A percentile compares a stretch with the other conserved stretches of the same genome.
phyloP scores from a whole-genome alignment of 495 filamentous ascomycete genomes.

The Penicillium egyptiacum region DNA sequence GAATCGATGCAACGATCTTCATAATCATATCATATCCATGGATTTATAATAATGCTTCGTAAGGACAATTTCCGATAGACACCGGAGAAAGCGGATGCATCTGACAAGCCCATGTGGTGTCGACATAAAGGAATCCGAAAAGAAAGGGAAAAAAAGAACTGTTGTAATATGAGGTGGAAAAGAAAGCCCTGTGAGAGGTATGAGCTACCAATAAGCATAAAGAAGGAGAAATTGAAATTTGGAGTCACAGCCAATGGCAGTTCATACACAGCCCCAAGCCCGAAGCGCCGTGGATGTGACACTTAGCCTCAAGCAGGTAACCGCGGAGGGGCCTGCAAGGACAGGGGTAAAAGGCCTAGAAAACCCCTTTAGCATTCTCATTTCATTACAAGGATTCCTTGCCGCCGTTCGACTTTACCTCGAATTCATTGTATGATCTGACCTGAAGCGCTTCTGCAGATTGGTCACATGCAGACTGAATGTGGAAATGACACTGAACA shows the following conservation, averaged over 20 bases:
- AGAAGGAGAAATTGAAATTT: slow-evolving; percentile 12
- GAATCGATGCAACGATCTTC: slow-evolving; percentile 6
- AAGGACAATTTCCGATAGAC: slow-evolving; percentile 4
- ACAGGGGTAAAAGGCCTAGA: slow-evolving; percentile 9
- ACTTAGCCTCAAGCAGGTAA: slow-evolving; percentile 18
- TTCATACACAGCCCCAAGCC: neutral
- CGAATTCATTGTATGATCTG: slow-evolving; percentile 5
- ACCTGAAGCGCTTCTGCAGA: slow-evolving; percentile 11
- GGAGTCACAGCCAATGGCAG: slow-evolving; percentile 16
- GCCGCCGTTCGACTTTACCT: slow-evolving; percentile 15
- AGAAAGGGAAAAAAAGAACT: slow-evolving; percentile 1
- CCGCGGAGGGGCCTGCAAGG: slow-evolving; percentile 19
- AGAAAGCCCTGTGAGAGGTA: slow-evolving; percentile 8
- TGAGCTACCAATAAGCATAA: slow-evolving; percentile 18
- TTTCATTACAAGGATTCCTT: slow-evolving; percentile 3
- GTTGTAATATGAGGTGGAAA: slow-evolving; percentile 6
- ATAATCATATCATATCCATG: neutral
- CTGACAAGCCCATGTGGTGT: slow-evolving; percentile 10
- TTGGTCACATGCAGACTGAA: slow-evolving; percentile 7
- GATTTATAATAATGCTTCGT: neutral
- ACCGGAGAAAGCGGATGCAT: slow-evolving; percentile 12
- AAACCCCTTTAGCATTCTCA: slow-evolving; percentile 1
- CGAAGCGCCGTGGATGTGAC: slow-evolving; percentile 18
- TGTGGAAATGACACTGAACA: neutral
- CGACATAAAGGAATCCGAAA: slow-evolving; percentile 1